These are phyloP conservation scores for Eremochloa ophiuroides DNA, from an alignment of 176 grass and related monocot species.

Conservation along the genomic window DNA sequence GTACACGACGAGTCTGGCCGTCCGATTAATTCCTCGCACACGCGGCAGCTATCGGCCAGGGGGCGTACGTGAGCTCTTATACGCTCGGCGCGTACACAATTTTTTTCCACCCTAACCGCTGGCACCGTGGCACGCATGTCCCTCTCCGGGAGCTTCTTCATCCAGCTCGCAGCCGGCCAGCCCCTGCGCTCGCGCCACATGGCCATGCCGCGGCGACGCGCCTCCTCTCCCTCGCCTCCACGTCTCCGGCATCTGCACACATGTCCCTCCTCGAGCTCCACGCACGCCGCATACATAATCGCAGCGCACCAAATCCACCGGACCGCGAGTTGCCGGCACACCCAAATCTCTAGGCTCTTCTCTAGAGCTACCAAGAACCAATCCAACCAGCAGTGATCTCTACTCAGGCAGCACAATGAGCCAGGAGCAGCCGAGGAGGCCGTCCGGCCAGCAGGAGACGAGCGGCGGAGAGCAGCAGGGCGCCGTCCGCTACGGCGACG, in stretches of 20 bases:
- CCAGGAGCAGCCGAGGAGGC: constrained; percentile 59
- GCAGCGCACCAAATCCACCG: neutral
- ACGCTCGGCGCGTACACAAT: no score
- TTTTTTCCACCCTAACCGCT: no score
- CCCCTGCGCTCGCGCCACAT: constrained; percentile 7
- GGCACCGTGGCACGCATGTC: neutral
- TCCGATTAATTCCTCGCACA: no score
- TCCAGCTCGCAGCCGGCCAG: neutral
- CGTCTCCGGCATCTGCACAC: constrained; percentile 5
- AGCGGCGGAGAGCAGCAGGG: neutral
- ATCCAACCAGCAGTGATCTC: neutral
- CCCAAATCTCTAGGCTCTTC: no score
- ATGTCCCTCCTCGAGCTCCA: neutral
- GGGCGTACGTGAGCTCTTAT: no score
- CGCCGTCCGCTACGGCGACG: constrained; percentile 52
- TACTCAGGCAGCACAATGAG: constrained; percentile 30
- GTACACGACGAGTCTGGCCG: no score
- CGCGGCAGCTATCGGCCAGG: no score
- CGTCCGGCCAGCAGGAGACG: neutral
- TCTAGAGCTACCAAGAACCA: neutral
- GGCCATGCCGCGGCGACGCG: neutral
- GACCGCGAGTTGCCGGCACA: neutral
- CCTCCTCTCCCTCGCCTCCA: neutral
- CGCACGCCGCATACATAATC: neutral
- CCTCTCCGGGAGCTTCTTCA: neutral